Base-by-base conservation (phyloP, 441 rosid genomes). In the Erodium trifolium region DNA sequence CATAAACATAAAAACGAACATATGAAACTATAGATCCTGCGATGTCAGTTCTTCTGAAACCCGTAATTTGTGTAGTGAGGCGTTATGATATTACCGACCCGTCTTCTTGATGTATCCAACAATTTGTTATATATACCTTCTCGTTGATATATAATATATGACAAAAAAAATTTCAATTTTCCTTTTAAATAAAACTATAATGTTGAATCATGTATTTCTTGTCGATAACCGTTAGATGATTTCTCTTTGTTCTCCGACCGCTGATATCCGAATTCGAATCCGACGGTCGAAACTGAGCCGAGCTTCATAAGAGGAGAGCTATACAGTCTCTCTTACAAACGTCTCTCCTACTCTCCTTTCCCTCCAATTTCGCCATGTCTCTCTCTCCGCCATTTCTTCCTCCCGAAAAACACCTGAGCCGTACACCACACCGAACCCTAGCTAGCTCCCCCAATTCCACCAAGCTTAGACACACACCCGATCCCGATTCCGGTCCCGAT, bases 381-480 rank as follows among this genome's bases (percentile, higher is more conserved):
- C 76, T 75, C 91, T 86, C 97, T 75, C 85, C 71, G 83, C 90
- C 89, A 68, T 86, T 82, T 81, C 86, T 83, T 82, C 80, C 71
- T 60, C 74, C 77, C 76, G 45, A 62, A 83, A 81, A 75, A 77
- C 72, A 69, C 17, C 67, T 2, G 11, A 23, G 6, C 4, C 73
- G 63, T 47, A 57, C 76, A 78, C 37, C 66, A 27, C 53, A 13
- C 65, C 4, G 75, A 73, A 74, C 75, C 76, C 75, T 69, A 72
- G 67, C 66, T 14, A 47, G 13, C 13, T 8, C 43, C 37, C 41
- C 31, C 39, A 23, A 37, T 70, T 34, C 35, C 60, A 63, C 53
- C 27, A 69, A 57, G 17, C 27, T 14, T 19, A 57, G 63, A 17
- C 31, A 23, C 63, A 57, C 14, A 14, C 18, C 63, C 31, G 34